Percentiles rank a stretch among this genome's conserved stretches.
These are phyloP conservation scores for Diaporthe longicolla DNA, from an alignment of 2,329 filamentous ascomycete species.

Conservation along the genomic window DNA sequence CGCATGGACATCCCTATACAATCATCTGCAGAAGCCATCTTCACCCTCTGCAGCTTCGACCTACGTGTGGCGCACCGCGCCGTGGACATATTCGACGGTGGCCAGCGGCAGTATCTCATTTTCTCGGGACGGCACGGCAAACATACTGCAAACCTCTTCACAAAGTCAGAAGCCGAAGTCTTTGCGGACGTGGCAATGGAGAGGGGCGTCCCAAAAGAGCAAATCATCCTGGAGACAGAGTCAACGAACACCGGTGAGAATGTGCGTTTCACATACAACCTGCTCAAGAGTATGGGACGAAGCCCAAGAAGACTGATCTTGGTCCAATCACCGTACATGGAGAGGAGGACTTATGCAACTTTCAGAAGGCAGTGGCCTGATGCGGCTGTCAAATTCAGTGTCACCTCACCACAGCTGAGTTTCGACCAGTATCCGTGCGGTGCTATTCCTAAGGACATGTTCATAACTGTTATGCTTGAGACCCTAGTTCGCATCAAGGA, in stretches of 20 bases:
- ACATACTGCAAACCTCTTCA: background rate
- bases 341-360: constrained; percentile 11
- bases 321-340: constrained; percentile 7
- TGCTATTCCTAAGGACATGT: background rate
- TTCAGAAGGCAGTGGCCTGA: constrained; percentile 13
- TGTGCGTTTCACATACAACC: constrained; percentile 2
- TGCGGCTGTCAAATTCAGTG: background rate
- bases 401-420: background rate
- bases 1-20: background rate
- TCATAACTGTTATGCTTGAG: constrained; percentile 2
- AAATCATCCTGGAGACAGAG: background rate
- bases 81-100: background rate
- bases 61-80: constrained; percentile 11
- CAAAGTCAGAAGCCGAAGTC: background rate
- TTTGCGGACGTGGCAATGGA: background rate
- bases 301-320: background rate
- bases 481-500: background rate
- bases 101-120: background rate
- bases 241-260: constrained; percentile 15
- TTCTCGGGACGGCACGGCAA: background rate
- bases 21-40: background rate
- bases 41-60: constrained; percentile 31
- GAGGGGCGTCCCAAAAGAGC: background rate
- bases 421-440: constrained; percentile 13
- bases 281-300: background rate